Percentiles rank a stretch among this genome's conserved stretches.
Evolutionary conservation across 78 protist genomes (phyloP).

Genomic region (Chrysochromulina parva): DNA sequence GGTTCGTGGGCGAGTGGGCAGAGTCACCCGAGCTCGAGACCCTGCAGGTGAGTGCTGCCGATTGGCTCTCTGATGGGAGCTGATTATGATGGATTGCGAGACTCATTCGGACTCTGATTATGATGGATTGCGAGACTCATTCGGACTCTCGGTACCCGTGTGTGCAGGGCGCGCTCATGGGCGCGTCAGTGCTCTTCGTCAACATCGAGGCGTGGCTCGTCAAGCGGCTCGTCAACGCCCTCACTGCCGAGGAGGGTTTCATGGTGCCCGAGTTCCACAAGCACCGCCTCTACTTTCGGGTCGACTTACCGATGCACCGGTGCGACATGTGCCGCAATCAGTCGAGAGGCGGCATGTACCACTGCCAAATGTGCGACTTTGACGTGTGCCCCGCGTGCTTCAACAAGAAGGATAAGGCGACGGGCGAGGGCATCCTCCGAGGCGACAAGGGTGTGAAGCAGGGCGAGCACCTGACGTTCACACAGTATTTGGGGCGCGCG

Average conservation of each 20-base stretch:
- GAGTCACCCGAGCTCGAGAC: not conserved
- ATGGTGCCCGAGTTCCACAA: conserved; percentile 20
- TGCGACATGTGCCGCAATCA: not conserved
- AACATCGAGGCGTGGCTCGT: not conserved
- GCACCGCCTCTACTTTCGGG: not conserved
- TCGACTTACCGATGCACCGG: not conserved
- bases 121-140: no score
- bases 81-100: no score
- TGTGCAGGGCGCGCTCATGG: not conserved
- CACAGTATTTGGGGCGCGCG: not conserved
- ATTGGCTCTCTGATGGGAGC: no score
- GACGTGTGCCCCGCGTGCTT: conserved; percentile 23
- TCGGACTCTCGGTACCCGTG: not conserved
- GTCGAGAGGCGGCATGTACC: not conserved
- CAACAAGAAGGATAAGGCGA: not conserved
- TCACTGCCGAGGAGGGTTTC: not conserved
- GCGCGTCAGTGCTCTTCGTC: not conserved
- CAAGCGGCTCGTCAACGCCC: not conserved
- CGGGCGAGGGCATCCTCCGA: conserved; percentile 26
- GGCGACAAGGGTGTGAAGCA: not conserved
- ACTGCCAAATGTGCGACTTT: not conserved
- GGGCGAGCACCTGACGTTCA: not conserved
- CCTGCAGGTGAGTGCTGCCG: not conserved
- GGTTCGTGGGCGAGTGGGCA: not conserved
- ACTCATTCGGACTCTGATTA: no score